These are phyloP conservation scores for Filobasidium floriforme DNA, from an alignment of 768 basidiomycete genomes.

Conservation along the genomic window DNA sequence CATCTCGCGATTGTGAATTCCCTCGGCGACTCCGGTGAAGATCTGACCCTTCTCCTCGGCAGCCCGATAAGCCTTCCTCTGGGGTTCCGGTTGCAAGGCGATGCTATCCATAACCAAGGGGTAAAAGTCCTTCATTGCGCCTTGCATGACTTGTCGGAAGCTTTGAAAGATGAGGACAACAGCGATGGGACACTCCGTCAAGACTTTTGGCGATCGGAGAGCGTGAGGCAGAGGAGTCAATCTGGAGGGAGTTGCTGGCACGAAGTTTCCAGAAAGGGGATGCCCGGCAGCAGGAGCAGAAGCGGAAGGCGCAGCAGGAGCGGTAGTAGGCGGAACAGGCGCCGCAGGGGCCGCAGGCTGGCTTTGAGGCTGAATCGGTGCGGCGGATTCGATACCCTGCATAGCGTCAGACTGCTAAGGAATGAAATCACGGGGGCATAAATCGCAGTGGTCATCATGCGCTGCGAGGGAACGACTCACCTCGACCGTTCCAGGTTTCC, in stretches of 20 bases:
- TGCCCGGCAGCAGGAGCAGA: conserved; percentile 4
- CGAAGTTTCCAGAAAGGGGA: conserved; percentile 25
- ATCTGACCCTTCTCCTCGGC: conserved; percentile 71
- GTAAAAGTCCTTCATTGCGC: conserved; percentile 63
- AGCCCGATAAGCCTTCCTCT: conserved; percentile 66
- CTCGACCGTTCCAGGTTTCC: conserved; percentile 46
- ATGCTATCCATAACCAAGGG: conserved; percentile 72
- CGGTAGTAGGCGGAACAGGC: conserved; percentile 18
- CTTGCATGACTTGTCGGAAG: conserved; percentile 59
- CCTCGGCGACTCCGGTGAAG: conserved; percentile 72
- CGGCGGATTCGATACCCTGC: conserved; percentile 15
- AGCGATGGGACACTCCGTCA: conserved; percentile 87
- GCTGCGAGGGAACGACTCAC: not conserved
- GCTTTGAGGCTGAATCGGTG: conserved; percentile 23
- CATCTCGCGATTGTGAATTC: conserved; percentile 61
- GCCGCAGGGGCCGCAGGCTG: conserved; percentile 18
- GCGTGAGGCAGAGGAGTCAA: conserved; percentile 61
- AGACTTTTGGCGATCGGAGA: conserved; percentile 81
- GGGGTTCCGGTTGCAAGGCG: conserved; percentile 69
- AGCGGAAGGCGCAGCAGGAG: conserved; percentile 24
- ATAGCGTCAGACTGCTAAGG: not conserved
- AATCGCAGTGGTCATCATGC: not conserved
- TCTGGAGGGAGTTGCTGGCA: conserved; percentile 48
- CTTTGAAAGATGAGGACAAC: conserved; percentile 83
- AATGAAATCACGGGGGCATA: not conserved